These are phyloP conservation scores for Chytriomyces sp. DNA, from an alignment of 192 early-diverging fungal species.

Conservation along the genomic window DNA sequence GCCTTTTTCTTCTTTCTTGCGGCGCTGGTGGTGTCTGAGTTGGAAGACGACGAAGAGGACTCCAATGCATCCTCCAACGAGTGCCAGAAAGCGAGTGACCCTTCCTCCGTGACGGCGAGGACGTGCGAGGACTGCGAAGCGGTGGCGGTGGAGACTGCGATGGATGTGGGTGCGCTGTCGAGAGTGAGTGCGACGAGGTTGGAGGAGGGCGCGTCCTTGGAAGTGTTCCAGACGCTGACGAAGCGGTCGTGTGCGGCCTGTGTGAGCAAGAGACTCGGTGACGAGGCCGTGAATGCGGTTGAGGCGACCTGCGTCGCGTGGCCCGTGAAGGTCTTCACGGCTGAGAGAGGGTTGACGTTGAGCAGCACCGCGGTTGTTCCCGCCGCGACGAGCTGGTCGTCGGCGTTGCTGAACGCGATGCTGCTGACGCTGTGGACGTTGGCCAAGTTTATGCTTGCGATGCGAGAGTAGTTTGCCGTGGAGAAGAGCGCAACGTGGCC, in stretches of 20 bases:
- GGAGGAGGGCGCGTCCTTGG: neutral
- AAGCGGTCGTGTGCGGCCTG: constrained; percentile 44
- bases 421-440: neutral
- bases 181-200: constrained; percentile 31
- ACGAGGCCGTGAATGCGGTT: constrained; percentile 13
- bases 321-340: constrained; percentile 36
- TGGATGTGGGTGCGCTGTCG: constrained; percentile 15
- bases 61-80: neutral
- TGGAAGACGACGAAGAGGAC: neutral
- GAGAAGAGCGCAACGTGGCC: neutral
- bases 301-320: constrained; percentile 40
- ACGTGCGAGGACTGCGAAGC: constrained; percentile 6
- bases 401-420: neutral
- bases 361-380: neutral
- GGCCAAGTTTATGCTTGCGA: neutral
- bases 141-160: constrained; percentile 29
- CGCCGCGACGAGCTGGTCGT: too few species aligned
- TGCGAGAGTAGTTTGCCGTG: neutral
- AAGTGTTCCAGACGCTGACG: constrained; percentile 43
- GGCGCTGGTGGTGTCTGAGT: neutral
- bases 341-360: neutral
- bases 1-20: constrained; percentile 28
- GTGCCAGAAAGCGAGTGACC: constrained; percentile 39
- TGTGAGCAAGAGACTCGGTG: constrained; percentile 28
- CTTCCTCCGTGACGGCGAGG: constrained; percentile 43